A percentile compares a stretch with the other conserved stretches of the same genome.
Evolutionary conservation across 176 grass and related monocot species (phyloP).

Genomic region (Lolium perenne): DNA sequence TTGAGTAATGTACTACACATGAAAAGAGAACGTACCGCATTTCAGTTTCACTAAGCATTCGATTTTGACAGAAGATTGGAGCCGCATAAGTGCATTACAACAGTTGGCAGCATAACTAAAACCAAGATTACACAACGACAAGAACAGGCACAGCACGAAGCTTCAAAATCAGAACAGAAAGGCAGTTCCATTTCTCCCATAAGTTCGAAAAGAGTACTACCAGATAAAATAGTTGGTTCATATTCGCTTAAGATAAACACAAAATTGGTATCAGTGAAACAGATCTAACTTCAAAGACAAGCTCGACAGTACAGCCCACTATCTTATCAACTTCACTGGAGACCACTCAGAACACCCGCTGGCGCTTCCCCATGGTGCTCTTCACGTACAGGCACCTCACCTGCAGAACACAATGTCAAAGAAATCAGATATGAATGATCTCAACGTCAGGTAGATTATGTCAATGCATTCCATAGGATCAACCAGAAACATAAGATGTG

Average conservation of each 20-base stretch:
- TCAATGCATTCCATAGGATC: neutral
- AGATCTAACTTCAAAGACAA: slow-evolving; percentile 33
- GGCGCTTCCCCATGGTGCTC: slow-evolving; percentile 96
- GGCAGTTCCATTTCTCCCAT: neutral
- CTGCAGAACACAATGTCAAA: slow-evolving; percentile 44
- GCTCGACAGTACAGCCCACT: neutral
- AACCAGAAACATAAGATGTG: neutral
- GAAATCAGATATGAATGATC: neutral
- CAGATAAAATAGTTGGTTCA: neutral
- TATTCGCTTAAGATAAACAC: slow-evolving; percentile 11
- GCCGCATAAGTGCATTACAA: neutral
- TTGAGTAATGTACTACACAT: no score
- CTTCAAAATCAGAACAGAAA: neutral
- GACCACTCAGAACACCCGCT: slow-evolving; percentile 72
- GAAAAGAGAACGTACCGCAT: no score
- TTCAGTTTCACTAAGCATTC: no score
- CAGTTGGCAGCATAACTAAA: neutral
- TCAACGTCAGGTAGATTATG: neutral
- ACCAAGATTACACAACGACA: neutral
- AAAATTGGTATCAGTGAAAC: slow-evolving; percentile 40
- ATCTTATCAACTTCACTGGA: slow-evolving; percentile 36
- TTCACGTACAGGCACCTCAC: slow-evolving; percentile 95
- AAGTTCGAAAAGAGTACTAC: neutral
- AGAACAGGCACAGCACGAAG: neutral
- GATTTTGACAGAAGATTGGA: neutral